Evolutionary conservation across 2,329 filamentous ascomycete species (phyloP).

Genomic region (Hypoxylon sp.): DNA sequence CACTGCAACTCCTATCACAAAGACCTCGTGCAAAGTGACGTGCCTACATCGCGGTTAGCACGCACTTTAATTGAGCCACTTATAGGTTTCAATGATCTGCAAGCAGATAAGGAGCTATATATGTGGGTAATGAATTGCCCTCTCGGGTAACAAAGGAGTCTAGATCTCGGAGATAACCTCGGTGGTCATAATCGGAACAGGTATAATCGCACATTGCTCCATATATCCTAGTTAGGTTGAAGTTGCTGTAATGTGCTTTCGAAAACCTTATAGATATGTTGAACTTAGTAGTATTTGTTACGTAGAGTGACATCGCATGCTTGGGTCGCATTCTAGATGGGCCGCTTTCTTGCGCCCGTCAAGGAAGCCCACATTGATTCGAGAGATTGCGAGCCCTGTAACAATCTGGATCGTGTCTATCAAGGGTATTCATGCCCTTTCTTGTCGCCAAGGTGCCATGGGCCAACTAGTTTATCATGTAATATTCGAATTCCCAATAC

Average conservation of each 20-base stretch:
- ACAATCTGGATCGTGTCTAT: slow-evolving; percentile 16
- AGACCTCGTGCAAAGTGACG: slow-evolving; percentile 10
- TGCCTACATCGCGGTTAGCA: slow-evolving; percentile 15
- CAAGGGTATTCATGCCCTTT: slow-evolving; percentile 5
- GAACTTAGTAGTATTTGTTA: slow-evolving; percentile 12
- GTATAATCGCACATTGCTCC: not conserved
- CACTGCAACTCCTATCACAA: slow-evolving; percentile 2
- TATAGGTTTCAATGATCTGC: slow-evolving; percentile 25
- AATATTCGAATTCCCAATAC: too few species aligned
- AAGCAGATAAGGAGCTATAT: slow-evolving; percentile 15
- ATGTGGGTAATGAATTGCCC: slow-evolving; percentile 15
- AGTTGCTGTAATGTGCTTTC: slow-evolving; percentile 27
- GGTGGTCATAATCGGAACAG: slow-evolving; percentile 20
- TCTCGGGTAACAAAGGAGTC: slow-evolving; percentile 18
- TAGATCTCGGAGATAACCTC: slow-evolving; percentile 10
- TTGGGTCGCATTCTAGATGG: slow-evolving; percentile 18
- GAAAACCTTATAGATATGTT: slow-evolving; percentile 3
- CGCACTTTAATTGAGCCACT: slow-evolving; percentile 19
- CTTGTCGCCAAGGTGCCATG: slow-evolving; percentile 6
- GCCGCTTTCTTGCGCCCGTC: slow-evolving; percentile 4
- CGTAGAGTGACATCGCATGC: slow-evolving; percentile 26
- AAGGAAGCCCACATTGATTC: slow-evolving; percentile 10
- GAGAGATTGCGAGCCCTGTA: slow-evolving; percentile 5
- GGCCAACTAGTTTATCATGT: too few species aligned
- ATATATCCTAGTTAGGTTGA: not conserved